Evolutionary conservation across 139 green algal genomes (phyloP).

Genomic region (Chlorella sp.): DNA sequence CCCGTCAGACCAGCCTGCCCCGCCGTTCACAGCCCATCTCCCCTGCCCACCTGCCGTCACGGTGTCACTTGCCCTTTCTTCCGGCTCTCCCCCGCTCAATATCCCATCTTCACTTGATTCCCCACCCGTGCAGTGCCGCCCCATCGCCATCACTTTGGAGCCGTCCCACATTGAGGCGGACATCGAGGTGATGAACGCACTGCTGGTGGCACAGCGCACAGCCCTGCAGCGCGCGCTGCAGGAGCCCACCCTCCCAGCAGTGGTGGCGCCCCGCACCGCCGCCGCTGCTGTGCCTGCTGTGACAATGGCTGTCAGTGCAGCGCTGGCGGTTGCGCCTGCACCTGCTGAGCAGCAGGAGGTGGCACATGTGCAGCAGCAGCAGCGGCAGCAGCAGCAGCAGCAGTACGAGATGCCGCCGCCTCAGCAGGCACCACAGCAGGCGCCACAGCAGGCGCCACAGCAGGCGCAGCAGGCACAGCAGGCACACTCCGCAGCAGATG

Average conservation of each 20-base stretch:
- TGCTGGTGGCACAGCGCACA: neutral
- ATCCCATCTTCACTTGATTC: neutral
- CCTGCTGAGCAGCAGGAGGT: neutral
- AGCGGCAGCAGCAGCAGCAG: neutral
- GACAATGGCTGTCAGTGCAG: no score
- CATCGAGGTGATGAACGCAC: neutral
- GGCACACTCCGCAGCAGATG: neutral
- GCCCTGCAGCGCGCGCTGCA: neutral
- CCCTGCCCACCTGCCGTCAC: no score
- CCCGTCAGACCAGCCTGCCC: no score
- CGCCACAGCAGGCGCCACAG: neutral
- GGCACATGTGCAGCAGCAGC: neutral
- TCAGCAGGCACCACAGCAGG: neutral
- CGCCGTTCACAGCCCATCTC: no score
- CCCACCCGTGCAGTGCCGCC: neutral
- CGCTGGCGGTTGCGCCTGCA: neutral
- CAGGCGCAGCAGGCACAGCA: neutral
- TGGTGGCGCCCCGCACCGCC: neutral
- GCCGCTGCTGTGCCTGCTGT: neutral
- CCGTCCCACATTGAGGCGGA: neutral
- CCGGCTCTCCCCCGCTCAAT: no score
- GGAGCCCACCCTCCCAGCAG: neutral
- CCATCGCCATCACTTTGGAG: neutral
- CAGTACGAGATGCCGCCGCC: neutral
- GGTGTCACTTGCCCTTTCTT: no score